These are phyloP conservation scores for Xylaria nigripes DNA, from an alignment of 495 filamentous ascomycete genomes.

Conservation along the genomic window DNA sequence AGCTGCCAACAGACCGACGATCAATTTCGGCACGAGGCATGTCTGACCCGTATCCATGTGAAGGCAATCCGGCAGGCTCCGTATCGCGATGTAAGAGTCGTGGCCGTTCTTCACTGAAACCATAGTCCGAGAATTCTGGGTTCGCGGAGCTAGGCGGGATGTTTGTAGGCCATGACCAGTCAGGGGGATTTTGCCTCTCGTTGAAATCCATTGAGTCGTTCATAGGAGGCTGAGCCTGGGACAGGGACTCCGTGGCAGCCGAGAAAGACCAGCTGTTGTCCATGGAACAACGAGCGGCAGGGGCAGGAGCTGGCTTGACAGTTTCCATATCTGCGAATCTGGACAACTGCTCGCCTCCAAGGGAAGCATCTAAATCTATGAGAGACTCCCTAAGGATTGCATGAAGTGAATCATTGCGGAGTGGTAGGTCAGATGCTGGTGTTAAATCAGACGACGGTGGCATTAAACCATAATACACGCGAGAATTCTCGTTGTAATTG, in stretches of 20 bases:
- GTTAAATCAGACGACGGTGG: constrained; percentile 22
- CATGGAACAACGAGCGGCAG: constrained; percentile 32
- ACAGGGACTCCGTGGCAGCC: constrained; percentile 29
- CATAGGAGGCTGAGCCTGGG: constrained; percentile 40
- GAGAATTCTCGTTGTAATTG: constrained; percentile 49
- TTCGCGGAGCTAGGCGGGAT: constrained; percentile 43
- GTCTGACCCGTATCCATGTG: constrained; percentile 31
- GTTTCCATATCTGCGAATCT: constrained; percentile 53
- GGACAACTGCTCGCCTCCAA: constrained; percentile 41
- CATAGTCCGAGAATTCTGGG: constrained; percentile 43
- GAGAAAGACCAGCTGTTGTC: constrained; percentile 34
- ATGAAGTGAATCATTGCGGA: constrained; percentile 45
- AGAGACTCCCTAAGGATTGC: constrained; percentile 44
- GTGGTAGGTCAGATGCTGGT: constrained; percentile 43
- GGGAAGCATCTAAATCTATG: constrained; percentile 49
- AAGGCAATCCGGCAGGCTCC: constrained; percentile 37
- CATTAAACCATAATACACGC: constrained; percentile 40
- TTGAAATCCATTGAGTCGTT: constrained; percentile 42
- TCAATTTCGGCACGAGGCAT: constrained; percentile 20
- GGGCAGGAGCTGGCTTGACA: constrained; percentile 39
- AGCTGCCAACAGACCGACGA: constrained; percentile 36
- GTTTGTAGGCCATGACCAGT: constrained; percentile 54
- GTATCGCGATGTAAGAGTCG: constrained; percentile 42
- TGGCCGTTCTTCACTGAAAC: constrained; percentile 38
- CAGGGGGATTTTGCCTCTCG: constrained; percentile 44